Percentiles rank a stretch among this genome's conserved stretches.
These are phyloP conservation scores for Neolentinus lepideus DNA, from an alignment of 1,284 basidiomycete species.

Conservation along the genomic window DNA sequence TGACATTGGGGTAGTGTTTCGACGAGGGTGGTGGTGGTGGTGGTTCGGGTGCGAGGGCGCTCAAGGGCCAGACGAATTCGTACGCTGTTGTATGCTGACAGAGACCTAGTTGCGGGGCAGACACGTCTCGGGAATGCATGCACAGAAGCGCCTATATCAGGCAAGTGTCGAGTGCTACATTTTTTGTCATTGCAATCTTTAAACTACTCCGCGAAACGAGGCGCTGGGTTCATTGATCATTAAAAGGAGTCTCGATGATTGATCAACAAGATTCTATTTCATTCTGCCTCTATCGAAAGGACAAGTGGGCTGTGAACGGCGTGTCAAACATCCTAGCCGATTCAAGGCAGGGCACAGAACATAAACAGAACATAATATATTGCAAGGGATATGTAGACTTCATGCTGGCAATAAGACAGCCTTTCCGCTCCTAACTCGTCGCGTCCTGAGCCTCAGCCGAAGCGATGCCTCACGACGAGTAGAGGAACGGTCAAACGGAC, in stretches of 20 bases:
- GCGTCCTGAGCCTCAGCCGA: constrained; percentile 34
- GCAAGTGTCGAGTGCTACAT: not conserved
- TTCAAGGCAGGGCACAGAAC: no score
- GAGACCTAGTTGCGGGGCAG: not conserved
- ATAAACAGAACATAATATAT: constrained; percentile 1
- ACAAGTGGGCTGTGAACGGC: no score
- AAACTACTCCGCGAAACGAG: no score
- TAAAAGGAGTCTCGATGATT: no score
- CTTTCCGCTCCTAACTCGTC: constrained; percentile 14
- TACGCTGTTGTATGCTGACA: not conserved
- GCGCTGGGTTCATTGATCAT: no score
- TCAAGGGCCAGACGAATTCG: not conserved
- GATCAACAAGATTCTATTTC: no score
- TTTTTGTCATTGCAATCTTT: not conserved
- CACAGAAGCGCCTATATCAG: not conserved
- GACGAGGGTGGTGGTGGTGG: not conserved
- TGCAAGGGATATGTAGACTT: constrained; percentile 15
- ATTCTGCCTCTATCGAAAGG: no score
- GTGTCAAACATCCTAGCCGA: no score
- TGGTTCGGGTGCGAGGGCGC: not conserved
- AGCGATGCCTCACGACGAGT: constrained; percentile 49
- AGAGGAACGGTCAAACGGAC: constrained; percentile 34
- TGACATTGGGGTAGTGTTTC: not conserved
- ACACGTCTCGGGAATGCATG: not conserved
- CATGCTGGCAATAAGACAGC: constrained; percentile 7